Evolutionary conservation across 441 rosid genomes (phyloP), one percentile per base, ranked within the genome.

Genomic region (Populus hybrid): DNA sequence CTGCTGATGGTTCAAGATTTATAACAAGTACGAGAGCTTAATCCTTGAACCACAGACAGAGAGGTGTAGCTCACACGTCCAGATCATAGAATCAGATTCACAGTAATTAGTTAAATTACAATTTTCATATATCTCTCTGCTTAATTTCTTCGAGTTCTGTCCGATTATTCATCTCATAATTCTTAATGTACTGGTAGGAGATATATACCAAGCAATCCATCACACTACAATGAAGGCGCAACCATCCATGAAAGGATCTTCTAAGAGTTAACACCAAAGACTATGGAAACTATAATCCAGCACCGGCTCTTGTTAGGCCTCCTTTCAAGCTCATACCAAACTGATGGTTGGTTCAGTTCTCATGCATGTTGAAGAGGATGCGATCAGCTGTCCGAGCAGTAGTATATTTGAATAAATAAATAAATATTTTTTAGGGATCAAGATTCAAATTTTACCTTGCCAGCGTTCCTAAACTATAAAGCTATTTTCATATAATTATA

Each of bases 301-400:
- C 88, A 24, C 97, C 97, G 40, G 88, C 90, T 81, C 89, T 96
- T 61, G 91, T 82, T 6, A 88, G 84, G 89, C 99, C 99, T 76
- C 99, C 93, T 84, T 95, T 87, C 93, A 94, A 95, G 94, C 94
- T 92, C 86, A 94, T 95, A 79, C 98, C 97, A 40, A 94, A 93
- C 81, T 95, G 87, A 92, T 70, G 24, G 20, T 26, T 20, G 26
- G 7, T 21, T 61, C 20, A 10, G 28, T 24, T 24, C 24, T 30
- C 35, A 2, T 23, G 73, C 16, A 42, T 6, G 8, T 6, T 53
- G 0, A 53, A 18, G 9, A 35, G 72, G 8, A 1, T 46, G 11
- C 26, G 26, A 24, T 24, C 26, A 24, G 10, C 26, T 7, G 18
- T 21, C 50, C 64, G 30, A 18, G 59, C n/a, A 64, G 10, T 2